Conservation (phyloP, 768 basidiomycete genomes). For the Leccinum incarnatum region DNA sequence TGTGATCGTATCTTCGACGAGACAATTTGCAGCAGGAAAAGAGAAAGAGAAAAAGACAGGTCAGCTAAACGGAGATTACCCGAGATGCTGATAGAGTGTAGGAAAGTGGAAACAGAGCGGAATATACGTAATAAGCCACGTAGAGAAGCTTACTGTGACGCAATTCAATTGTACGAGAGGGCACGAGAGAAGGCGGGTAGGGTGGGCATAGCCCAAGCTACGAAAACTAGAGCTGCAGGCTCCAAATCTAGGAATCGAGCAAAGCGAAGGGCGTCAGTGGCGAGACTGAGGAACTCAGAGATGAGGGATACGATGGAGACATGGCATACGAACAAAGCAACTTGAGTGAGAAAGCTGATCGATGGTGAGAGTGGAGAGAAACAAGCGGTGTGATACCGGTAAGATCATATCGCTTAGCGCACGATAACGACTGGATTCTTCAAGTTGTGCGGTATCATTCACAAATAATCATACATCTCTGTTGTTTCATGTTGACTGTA, state of each 20-base stretch:
- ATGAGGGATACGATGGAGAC: neutral
- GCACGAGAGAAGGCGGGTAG: too few relatives aligned
- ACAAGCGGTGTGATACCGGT: too few relatives aligned
- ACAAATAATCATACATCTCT: too few relatives aligned
- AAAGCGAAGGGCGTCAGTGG: neutral
- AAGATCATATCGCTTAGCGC: too few relatives aligned
- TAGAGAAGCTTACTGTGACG: neutral
- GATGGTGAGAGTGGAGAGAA: too few relatives aligned
- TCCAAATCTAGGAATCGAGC: neutral
- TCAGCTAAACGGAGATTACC: neutral
- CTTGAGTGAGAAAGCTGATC: neutral
- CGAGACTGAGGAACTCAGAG: neutral
- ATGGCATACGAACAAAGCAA: neutral
- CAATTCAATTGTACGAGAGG: too few relatives aligned
- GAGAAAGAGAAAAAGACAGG: neutral
- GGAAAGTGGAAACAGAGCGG: neutral
- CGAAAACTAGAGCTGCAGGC: too few relatives aligned
- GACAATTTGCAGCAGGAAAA: neutral
- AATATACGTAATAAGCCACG: neutral
- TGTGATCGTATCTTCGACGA: neutral
- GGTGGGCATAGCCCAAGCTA: too few relatives aligned
- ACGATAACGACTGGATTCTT: too few relatives aligned
- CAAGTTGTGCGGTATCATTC: too few relatives aligned
- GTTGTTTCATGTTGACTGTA: too few relatives aligned
- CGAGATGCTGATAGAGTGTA: neutral